phyloP scores from a whole-genome alignment of 2,329 filamentous ascomycete genomes.

The Raffaelea arxii region DNA sequence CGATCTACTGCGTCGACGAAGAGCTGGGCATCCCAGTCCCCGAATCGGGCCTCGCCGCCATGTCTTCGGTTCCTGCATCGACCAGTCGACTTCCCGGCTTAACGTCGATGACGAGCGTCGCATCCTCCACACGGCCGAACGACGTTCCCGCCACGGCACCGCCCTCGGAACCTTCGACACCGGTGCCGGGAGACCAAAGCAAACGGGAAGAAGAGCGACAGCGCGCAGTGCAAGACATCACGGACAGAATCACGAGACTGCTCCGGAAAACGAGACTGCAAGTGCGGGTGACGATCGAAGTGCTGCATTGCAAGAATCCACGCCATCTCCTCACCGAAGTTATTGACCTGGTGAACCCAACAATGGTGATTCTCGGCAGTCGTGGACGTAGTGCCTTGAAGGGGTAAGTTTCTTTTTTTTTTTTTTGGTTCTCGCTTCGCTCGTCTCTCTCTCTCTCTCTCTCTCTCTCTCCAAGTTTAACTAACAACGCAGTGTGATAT shows the following conservation, averaged over 20 bases:
- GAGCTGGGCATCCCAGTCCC: constrained; percentile 54
- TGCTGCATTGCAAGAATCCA: constrained; percentile 96
- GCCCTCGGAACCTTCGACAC: constrained; percentile 28
- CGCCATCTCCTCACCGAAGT: constrained; percentile 95
- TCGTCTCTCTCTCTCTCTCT: background rate
- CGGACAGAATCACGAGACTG: constrained; percentile 72
- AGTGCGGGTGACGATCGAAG: constrained; percentile 87
- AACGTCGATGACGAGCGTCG: constrained; percentile 9
- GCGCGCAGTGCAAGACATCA: constrained; percentile 74
- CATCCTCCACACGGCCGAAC: constrained; percentile 3
- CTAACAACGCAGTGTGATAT: constrained; percentile 56
- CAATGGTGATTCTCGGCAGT: constrained; percentile 85
- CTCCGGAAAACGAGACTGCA: constrained; percentile 86
- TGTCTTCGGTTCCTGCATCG: constrained; percentile 54
- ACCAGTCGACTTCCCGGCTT: constrained; percentile 21
- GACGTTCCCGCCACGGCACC: constrained; percentile 4
- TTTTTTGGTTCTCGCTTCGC: background rate
- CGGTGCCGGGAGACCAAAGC: constrained; percentile 37
- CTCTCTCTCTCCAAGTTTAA: constrained; percentile 3
- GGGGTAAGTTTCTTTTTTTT: constrained; percentile 51
- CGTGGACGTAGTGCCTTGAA: constrained; percentile 86
- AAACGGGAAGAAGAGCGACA: constrained; percentile 70
- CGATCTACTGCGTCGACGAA: constrained; percentile 89
- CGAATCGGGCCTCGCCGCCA: constrained; percentile 55
- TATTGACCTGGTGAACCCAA: constrained; percentile 87